Evolutionary conservation across 768 basidiomycete genomes (phyloP), one percentile per base, ranked within the genome.

Genomic region (Serendipita sp.): DNA sequence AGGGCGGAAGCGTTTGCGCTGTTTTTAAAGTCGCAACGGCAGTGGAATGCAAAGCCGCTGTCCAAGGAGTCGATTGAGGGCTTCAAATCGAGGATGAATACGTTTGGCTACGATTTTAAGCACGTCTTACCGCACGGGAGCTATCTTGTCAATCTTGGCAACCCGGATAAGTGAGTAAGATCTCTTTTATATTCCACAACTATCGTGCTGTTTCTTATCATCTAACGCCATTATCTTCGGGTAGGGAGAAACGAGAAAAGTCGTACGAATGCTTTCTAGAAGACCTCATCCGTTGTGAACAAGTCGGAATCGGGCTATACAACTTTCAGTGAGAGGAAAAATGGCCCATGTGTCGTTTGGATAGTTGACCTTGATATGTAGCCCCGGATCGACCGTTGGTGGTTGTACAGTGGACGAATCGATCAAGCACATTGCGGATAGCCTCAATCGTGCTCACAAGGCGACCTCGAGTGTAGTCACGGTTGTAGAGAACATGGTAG

Each of bases 311-410:
- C 20, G 73, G 75, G 62, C 70, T 85, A 3, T 92, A 88, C 71
- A 92, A 93, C 69, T 90, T 92, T 70, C 90, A 93, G 90, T 90
- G 62, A 42, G 87, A 9, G 26, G n/a, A n/a, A n/a, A n/a, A n/a
- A n/a, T n/a, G n/a, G n/a, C n/a, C n/a, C n/a, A n/a, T n/a, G n/a
- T n/a, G n/a, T n/a, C n/a, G n/a, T n/a, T n/a, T n/a, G n/a, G n/a
- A n/a, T n/a, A n/a, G 17, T 41, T 26, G 43, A 31, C 33, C 13
- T 13, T 60, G 14, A 16, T 28, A 34, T 62, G 33, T 63, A 85
- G 89, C 69, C 90, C 90, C 42, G 90, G 90, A 1, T 92, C 90
- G 0, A 88, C 89, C 0, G 85, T 90, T 9, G 88, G 88, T 2
- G 75, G 75, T 34, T 78, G 81, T 0, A 83, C 84, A 0, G 73